A percentile compares a stretch with the other conserved stretches of the same genome.
phyloP scores from a whole-genome alignment of 768 basidiomycete genomes.

The Lepiota venenata region DNA sequence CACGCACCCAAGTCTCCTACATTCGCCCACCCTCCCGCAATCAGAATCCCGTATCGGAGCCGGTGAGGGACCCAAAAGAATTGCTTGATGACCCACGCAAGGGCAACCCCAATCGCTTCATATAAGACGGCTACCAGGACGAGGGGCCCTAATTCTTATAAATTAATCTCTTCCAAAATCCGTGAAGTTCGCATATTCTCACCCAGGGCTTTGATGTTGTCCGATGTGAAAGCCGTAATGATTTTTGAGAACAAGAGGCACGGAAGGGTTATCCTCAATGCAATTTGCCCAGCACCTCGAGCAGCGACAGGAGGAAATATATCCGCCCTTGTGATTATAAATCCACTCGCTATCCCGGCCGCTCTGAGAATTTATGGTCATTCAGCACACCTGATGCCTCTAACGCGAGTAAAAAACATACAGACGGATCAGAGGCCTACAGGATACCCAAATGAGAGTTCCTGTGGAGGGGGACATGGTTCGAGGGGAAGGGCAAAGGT shows the following conservation, averaged over 20 bases:
- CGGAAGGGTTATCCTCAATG: constrained; percentile 62
- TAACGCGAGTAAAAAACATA: constrained; percentile 26
- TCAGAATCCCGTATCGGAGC: constrained; percentile 67
- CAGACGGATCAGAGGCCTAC: constrained; percentile 58
- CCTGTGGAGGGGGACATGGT: constrained; percentile 25
- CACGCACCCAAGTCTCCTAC: constrained; percentile 67
- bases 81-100: constrained; percentile 54
- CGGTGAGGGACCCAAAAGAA: constrained; percentile 78
- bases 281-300: constrained; percentile 54
- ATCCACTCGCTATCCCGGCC: constrained; percentile 52
- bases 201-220: constrained; percentile 58
- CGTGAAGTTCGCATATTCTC: constrained; percentile 10
- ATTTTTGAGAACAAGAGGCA: constrained; percentile 71
- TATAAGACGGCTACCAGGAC: constrained; percentile 60
- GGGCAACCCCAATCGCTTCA: constrained; percentile 46
- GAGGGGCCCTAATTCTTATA: constrained; percentile 48
- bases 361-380: constrained; percentile 33
- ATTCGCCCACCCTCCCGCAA: constrained; percentile 69
- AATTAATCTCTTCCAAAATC: background rate
- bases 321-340: constrained; percentile 54
- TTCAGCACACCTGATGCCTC: background rate
- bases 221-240: constrained; percentile 57
- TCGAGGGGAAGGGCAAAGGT: background rate
- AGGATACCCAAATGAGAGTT: constrained; percentile 60
- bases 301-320: constrained; percentile 59